phyloP scores from a whole-genome alignment of 148 eudicot species.

The Spergularia bocconei region DNA sequence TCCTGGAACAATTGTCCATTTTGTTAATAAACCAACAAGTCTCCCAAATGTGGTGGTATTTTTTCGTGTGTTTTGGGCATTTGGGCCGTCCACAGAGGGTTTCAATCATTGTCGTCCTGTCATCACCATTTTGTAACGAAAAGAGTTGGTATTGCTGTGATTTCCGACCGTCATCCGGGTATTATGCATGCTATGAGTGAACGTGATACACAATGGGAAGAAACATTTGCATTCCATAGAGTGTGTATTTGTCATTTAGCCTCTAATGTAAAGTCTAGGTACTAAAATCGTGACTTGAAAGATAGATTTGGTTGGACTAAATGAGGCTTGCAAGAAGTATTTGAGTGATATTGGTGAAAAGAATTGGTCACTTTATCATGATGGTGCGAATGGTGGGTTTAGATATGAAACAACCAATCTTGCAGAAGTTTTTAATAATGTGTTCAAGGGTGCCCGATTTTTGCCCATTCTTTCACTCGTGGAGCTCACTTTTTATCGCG shows the following conservation, averaged over 20 bases:
- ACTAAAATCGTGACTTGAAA: background rate
- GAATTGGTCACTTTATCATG: conserved; percentile 6
- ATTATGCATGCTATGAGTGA: background rate
- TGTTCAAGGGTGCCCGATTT: background rate
- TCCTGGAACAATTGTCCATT: conserved; percentile 3
- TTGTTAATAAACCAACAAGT: background rate
- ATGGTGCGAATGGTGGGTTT: background rate
- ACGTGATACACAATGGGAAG: background rate
- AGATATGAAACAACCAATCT: conserved; percentile 9
- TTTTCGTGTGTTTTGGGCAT: conserved; percentile 1
- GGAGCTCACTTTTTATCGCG: background rate
- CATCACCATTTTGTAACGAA: conserved; percentile 5
- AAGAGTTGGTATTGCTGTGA: background rate
- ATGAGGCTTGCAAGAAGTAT: no score
- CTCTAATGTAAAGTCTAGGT: background rate
- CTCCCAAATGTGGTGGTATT: background rate
- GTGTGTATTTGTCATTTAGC: background rate
- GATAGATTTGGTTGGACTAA: no score
- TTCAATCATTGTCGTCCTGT: conserved; percentile 11
- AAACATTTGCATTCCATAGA: background rate
- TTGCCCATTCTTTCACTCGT: background rate
- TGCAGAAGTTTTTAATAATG: conserved; percentile 6
- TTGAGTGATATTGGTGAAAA: background rate
- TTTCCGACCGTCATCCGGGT: background rate
- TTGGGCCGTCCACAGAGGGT: conserved; percentile 8